A percentile compares a stretch with the other conserved stretches of the same genome.
Evolutionary conservation across 2,329 filamentous ascomycete species (phyloP).

Genomic region (Alternaria postmessia): DNA sequence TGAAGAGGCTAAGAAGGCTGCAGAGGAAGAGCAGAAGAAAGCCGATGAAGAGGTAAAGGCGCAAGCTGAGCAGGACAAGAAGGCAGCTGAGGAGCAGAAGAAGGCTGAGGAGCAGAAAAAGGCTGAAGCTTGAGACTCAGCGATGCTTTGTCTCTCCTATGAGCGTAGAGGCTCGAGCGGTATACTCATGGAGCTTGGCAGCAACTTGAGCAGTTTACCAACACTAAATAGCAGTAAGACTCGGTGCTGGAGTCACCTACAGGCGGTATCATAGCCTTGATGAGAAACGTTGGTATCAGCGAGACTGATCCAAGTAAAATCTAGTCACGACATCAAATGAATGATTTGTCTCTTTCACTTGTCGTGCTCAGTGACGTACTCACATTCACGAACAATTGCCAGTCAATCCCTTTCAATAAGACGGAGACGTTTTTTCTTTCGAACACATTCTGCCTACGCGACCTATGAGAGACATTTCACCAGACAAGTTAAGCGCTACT

Average conservation of each 20-base stretch:
- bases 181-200: neutral
- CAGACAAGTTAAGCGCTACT: neutral
- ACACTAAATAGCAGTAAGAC: neutral
- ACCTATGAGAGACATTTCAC: neutral
- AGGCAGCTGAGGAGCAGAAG: conserved; percentile 1
- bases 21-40: conserved; percentile 1
- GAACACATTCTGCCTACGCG: neutral
- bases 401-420: neutral
- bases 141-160: neutral
- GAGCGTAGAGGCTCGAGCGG: neutral
- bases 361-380: neutral
- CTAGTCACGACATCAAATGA: conserved; percentile 9
- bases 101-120: neutral
- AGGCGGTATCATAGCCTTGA: neutral
- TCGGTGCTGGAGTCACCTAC: neutral
- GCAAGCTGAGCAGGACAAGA: neutral
- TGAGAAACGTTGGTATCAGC: conserved; percentile 3
- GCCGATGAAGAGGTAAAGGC: conserved; percentile 1
- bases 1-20: conserved; percentile 1
- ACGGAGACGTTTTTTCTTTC: neutral
- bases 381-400: neutral
- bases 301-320: conserved; percentile 31
- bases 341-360: neutral
- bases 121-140: neutral
- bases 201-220: neutral